Evolutionary conservation across 768 basidiomycete species (phyloP).

Genomic region (Holtermanniella nyarrowii): DNA sequence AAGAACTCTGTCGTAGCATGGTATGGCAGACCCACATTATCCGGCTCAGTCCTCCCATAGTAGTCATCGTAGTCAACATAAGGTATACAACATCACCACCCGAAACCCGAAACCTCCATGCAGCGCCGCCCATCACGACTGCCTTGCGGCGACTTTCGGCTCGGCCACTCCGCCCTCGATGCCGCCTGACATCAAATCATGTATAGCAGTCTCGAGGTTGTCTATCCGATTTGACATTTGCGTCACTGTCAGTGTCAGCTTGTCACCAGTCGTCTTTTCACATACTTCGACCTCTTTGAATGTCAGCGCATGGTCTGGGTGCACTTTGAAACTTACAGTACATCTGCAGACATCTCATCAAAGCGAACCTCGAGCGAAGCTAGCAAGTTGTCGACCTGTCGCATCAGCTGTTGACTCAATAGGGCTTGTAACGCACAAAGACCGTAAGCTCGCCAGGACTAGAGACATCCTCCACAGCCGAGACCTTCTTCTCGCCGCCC

Average conservation of each 20-base stretch:
- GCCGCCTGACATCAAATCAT: slow-evolving; percentile 79
- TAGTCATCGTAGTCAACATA: too few species aligned
- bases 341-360: slow-evolving; percentile 84
- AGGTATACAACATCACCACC: too few species aligned
- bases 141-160: too few species aligned
- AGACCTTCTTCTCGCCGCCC: not conserved
- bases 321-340: slow-evolving; percentile 57
- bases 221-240: slow-evolving; percentile 90
- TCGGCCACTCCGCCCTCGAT: slow-evolving; percentile 9
- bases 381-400: slow-evolving; percentile 73
- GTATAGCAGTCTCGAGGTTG: slow-evolving; percentile 75
- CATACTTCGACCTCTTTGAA: slow-evolving; percentile 12
- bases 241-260: slow-evolving; percentile 52
- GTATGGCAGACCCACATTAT: too few species aligned
- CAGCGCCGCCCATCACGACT: too few species aligned
- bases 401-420: not conserved
- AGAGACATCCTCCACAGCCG: slow-evolving; percentile 39
- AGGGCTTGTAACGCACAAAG: slow-evolving; percentile 54
- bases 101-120: too few species aligned
- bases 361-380: slow-evolving; percentile 84
- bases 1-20: too few species aligned
- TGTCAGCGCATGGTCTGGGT: slow-evolving; percentile 30
- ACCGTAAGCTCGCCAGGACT: slow-evolving; percentile 90
- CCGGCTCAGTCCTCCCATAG: too few species aligned
- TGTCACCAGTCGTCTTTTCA: not conserved